Evolutionary conservation across 176 grass and related monocot species (phyloP), one percentile per base, ranked within the genome.

Genomic region (Cocos nucifera): DNA sequence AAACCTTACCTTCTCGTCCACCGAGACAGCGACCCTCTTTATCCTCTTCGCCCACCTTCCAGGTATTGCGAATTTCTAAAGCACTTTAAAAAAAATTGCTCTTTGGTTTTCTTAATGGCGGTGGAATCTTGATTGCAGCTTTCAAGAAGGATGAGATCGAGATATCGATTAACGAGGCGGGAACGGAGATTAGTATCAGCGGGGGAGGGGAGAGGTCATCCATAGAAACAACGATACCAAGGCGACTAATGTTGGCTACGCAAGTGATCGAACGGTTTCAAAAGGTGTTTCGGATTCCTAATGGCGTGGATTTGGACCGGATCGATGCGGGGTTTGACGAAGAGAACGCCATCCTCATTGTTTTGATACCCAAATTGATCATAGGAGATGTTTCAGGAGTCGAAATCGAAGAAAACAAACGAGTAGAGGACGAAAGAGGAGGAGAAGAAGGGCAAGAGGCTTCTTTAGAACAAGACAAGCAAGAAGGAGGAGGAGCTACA

Each of bases 41-140:
- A 57, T 95, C 61, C 64, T 87, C 68, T 74, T 95, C 58, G 90
- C 70, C 8, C 79, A 89, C 54, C 77, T 95, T 59, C 86, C 86
- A 27, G 90, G 90, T 89, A 95, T 56, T 3, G 51, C 17, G 8
- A 9, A 9, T 19, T 50, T 52, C 16, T 0, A 22, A 44, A 12
- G 35, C 8, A 14, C 2, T 50, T 19, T 5, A 5, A n/a, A 14
- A 3, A 6, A 4, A 17, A 17, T 28, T 17, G 51, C 14, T 14
- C 9, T 58, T 2, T 14, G 10, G 35, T 44, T 44, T 44, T 14
- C 10, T 44, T 44, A 44, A 2, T 44, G 35, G 35, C 6, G 10
- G 35, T 14, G 35, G 35, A 44, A 44, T 44, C 35, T 44, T 44
- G 10, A 44, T 44, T 30, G 62, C 69, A 95, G 90, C 82, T 21